A percentile compares a stretch with the other conserved stretches of the same genome.
These are phyloP conservation scores for Cystofilobasidium bisporidii DNA, from an alignment of 768 basidiomycete species.

Conservation along the genomic window DNA sequence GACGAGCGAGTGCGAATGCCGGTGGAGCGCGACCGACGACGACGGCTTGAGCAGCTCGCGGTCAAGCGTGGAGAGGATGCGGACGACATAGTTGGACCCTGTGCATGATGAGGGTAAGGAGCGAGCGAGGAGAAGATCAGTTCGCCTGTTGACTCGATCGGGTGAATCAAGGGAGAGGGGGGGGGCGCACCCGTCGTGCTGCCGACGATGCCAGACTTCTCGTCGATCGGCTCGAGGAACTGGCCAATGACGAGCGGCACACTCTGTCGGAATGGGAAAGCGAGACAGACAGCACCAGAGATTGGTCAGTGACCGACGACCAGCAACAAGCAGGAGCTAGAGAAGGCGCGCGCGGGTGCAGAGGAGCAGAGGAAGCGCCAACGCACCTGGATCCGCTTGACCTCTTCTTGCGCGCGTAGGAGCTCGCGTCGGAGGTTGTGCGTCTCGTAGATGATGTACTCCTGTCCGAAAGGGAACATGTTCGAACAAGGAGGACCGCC, in stretches of 20 bases:
- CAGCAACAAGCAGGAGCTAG: not conserved
- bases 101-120: not conserved
- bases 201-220: conserved; percentile 91
- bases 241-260: conserved; percentile 98
- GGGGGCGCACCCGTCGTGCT: conserved; percentile 59
- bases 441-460: conserved; percentile 98
- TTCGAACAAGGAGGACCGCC: not conserved
- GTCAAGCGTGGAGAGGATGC: conserved; percentile 92
- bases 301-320: not conserved
- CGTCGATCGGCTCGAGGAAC: conserved; percentile 97
- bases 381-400: conserved; percentile 66
- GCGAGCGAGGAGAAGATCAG: not conserved
- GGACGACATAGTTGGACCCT: conserved; percentile 94
- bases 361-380: too few species aligned
- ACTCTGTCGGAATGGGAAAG: conserved; percentile 50
- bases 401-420: conserved; percentile 96
- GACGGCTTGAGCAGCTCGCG: conserved; percentile 94
- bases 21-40: conserved; percentile 93
- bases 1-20: conserved; percentile 96
- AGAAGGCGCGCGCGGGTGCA: not conserved
- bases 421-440: conserved; percentile 95
- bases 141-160: too few species aligned
- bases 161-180: not conserved
- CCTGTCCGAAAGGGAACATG: conserved; percentile 45
- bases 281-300: not conserved